Conservation (phyloP, 306 rosid species). For the peach (Prunus persica) region Prunus_persica_NCBIv2 NC_034015.1:12590001-12590500, state of each 20-base stretch:
- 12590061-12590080: constrained; percentile 26
- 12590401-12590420: neutral
- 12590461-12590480: neutral
- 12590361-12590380: neutral
- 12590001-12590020: constrained; percentile 87
- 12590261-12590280: neutral
- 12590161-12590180: neutral
- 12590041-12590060: constrained; percentile 76
- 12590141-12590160: neutral
- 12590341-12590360: neutral
- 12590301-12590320: neutral
- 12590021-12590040: constrained; percentile 78
- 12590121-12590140: neutral
- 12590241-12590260: neutral
- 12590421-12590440: neutral
- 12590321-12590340: neutral
- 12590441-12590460: neutral
- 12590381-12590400: neutral
- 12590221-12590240: neutral
- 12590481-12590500: neutral
- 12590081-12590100: constrained; percentile 25
- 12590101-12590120: constrained; percentile 2
- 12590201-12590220: neutral
- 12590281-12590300: neutral
- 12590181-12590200: neutral